Evolutionary conservation across 1,284 basidiomycete species (phyloP), one percentile per base, ranked within the genome.

Genomic region (Apiotrichum akiyoshidainum): DNA sequence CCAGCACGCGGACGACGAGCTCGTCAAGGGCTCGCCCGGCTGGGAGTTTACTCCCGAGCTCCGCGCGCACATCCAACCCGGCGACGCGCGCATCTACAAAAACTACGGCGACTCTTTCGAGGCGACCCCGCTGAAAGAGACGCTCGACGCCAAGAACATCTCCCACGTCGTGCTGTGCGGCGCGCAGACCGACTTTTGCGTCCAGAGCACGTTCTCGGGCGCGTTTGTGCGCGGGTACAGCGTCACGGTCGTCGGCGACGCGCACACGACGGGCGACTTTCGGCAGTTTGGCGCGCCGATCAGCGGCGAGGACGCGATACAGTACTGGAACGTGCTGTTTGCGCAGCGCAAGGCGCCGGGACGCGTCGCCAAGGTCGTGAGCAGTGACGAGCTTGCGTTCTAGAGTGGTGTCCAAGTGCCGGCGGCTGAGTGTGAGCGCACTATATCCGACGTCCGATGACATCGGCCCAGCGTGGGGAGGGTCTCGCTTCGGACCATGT

Each of bases 211-310:
- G 10, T 19, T 39, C 16, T 50, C 52, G 12, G 33, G 40, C 16
- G 55, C 26, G 5, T 22, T 49, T 2, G 37, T 26, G 19, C n/a
- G 46, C 8, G 55, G 55, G 6, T 57, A 41, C 33, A 21, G 17
- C 6, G 33, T 52, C 14, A 57, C 55, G 1, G 44, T 57, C 19
- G 33, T 39, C 14, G 16, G 19, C 9, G 55, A 57, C 45, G 55
- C 55, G 35, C 55, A 57, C 46, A 57, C 55, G 9, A 57, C 55
- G 14, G 50, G 47, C 35, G 55, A 57, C 31, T 6, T 39, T 9
- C 16, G 41, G 13, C 17, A 47, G 33, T 42, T 9, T 5, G 41
- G 41, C 41, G 14, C 14, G 37, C 37, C 37, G 5, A 31, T 31
- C 26, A 4, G 4, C 4, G 26, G 26, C 26, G 26, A 31, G 26